Percentiles rank a stretch among this genome's conserved stretches.
Evolutionary conservation across 345 rosid species (phyloP).

Genomic region (Salix dunnii): DNA sequence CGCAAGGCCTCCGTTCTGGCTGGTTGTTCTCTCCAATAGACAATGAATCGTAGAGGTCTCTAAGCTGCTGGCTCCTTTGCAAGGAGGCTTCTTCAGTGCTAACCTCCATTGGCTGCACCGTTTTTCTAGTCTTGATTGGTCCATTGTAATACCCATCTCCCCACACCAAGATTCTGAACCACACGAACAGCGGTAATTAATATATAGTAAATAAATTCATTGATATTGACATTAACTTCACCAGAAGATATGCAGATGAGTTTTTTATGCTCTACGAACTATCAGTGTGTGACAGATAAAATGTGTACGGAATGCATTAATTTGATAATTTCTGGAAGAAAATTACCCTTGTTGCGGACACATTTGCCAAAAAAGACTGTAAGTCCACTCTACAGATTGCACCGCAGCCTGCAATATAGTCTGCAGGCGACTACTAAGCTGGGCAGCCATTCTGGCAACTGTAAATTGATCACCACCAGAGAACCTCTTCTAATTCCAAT

Average conservation of each 20-base stretch:
- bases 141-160: constrained; percentile 95
- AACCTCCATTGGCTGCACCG: constrained; percentile 89
- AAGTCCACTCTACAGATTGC: constrained; percentile 93
- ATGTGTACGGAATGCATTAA: background rate
- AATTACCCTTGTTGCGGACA: constrained; percentile 91
- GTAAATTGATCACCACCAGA: background rate
- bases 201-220: background rate
- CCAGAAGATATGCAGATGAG: background rate
- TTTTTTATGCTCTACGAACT: background rate
- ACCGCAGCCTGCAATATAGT: constrained; percentile 72
- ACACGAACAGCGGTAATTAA: background rate
- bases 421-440: constrained; percentile 56
- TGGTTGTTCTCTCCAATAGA: constrained; percentile 72
- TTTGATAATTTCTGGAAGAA: background rate
- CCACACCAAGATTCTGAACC: constrained; percentile 70
- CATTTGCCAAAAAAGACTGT: constrained; percentile 86
- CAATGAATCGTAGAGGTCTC: constrained; percentile 83
- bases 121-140: constrained; percentile 91
- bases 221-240: background rate
- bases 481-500: background rate
- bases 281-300: background rate
- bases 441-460: constrained; percentile 39
- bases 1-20: constrained; percentile 69
- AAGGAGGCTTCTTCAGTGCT: constrained; percentile 84
- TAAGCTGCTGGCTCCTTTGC: constrained; percentile 91